phyloP scores from a whole-genome alignment of 1,139 yeast species.

The Kurtzmaniella natalensis region DNA sequence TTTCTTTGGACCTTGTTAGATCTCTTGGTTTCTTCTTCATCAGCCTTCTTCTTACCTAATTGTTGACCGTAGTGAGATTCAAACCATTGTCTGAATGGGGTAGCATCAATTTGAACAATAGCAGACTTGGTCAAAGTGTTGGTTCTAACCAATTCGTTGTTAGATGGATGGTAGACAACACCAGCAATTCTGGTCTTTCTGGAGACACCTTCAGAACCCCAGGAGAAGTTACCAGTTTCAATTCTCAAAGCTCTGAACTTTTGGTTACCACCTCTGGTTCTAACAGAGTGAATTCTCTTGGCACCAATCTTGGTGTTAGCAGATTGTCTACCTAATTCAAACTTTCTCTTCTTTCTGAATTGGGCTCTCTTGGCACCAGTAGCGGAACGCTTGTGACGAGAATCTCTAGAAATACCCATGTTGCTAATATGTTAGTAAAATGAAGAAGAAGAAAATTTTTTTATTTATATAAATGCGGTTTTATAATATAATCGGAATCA shows the following conservation, averaged over 20 bases:
- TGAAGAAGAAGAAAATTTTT: conserved; percentile 4
- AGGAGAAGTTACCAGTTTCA: conserved; percentile 99
- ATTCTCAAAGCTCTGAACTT: conserved; percentile 99
- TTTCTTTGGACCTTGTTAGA: conserved; percentile 87
- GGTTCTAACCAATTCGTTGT: conserved; percentile 99
- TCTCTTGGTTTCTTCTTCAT: conserved; percentile 55
- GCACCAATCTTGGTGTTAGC: conserved; percentile 99
- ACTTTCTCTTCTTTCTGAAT: conserved; percentile 99
- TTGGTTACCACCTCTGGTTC: conserved; percentile 99
- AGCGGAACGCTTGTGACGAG: conserved; percentile 99
- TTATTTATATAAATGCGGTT: no score
- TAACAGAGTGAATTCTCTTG: conserved; percentile 97
- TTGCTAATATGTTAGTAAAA: conserved; percentile 27
- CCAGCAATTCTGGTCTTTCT: conserved; percentile 98
- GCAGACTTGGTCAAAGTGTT: conserved; percentile 99
- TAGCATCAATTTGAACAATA: conserved; percentile 98
- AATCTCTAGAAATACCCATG: conserved; percentile 99
- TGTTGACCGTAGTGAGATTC: conserved; percentile 96
- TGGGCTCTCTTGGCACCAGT: conserved; percentile 99
- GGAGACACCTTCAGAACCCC: conserved; percentile 98
- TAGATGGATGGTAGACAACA: conserved; percentile 99
- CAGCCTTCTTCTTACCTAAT: conserved; percentile 78
- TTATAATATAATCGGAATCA: no score
- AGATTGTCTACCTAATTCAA: conserved; percentile 99
- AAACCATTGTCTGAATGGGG: conserved; percentile 99